Percentiles rank a stretch among this genome's conserved stretches.
Conservation (phyloP, 176 grass and related monocot species). For the Carex myosuroides region DNA sequence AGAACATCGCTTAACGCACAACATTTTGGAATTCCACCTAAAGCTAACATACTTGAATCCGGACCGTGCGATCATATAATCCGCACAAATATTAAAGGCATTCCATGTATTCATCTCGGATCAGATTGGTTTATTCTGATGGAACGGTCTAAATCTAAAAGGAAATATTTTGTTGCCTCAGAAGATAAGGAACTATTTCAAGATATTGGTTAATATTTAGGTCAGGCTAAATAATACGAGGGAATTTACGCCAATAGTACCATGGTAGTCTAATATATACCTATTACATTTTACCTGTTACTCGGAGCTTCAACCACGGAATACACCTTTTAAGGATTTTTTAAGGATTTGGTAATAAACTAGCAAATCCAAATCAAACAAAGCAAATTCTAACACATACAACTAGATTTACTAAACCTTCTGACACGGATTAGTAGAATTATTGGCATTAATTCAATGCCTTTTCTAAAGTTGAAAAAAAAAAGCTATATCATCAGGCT, state of each 20-base stretch:
- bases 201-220: neutral
- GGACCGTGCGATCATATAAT: too few relatives aligned
- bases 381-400: neutral
- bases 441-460: neutral
- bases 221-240: constrained; percentile 1
- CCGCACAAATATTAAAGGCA: too few relatives aligned
- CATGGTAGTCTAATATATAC: neutral
- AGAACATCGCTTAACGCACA: neutral
- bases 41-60: too few relatives aligned
- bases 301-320: neutral
- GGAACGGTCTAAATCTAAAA: too few relatives aligned
- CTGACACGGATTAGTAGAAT: constrained; percentile 17
- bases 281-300: constrained; percentile 3
- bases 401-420: neutral
- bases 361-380: constrained; percentile 7
- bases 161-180: too few relatives aligned
- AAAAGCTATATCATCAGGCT: neutral
- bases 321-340: neutral
- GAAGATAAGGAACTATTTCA: neutral
- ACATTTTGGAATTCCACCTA: neutral
- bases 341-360: constrained; percentile 12
- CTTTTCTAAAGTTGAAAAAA: neutral
- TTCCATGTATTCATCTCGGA: too few relatives aligned
- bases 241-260: neutral
- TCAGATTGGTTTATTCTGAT: too few relatives aligned